Conservation (phyloP, 164 flowering plant genomes). For the Stephania japonica region DNA sequence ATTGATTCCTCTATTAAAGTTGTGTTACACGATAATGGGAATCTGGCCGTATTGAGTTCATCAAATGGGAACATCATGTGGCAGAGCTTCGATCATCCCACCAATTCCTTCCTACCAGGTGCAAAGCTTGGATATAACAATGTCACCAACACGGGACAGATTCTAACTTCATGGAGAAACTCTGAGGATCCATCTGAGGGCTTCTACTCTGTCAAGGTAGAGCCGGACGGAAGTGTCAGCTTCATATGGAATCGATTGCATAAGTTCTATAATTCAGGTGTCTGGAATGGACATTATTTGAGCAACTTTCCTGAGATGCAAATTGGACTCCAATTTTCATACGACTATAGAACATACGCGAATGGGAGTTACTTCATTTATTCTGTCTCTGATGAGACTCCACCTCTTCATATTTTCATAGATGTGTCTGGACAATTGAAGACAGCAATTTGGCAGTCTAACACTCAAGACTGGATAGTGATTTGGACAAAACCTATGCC, state of each 20-base stretch:
- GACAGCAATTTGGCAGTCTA: constrained; percentile 12
- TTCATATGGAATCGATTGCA: too few relatives aligned
- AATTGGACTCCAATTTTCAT: neutral
- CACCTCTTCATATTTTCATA: constrained; percentile 5
- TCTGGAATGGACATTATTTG: too few relatives aligned
- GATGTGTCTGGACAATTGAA: constrained; percentile 14
- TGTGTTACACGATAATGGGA: constrained; percentile 46
- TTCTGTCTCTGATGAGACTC: constrained; percentile 1
- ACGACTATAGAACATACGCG: constrained; percentile 8
- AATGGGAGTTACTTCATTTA: constrained; percentile 20
- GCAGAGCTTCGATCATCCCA: too few relatives aligned
- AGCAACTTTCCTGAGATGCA: neutral
- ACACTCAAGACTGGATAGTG: constrained; percentile 14
- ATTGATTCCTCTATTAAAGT: constrained; percentile 21
- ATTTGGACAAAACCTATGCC: constrained; percentile 25
- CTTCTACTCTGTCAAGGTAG: constrained; percentile 22
- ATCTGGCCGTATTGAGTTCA: constrained; percentile 27
- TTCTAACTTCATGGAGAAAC: constrained; percentile 43
- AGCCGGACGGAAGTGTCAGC: neutral
- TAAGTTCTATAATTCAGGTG: too few relatives aligned
- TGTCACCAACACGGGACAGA: too few relatives aligned
- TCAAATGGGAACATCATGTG: constrained; percentile 15
- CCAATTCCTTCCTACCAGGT: too few relatives aligned
- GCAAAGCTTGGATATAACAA: too few relatives aligned
- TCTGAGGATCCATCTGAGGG: constrained; percentile 50